These are phyloP conservation scores for Astrephomene gubernaculifera DNA, from an alignment of 139 green algal genomes.

Conservation along the genomic window DNA sequence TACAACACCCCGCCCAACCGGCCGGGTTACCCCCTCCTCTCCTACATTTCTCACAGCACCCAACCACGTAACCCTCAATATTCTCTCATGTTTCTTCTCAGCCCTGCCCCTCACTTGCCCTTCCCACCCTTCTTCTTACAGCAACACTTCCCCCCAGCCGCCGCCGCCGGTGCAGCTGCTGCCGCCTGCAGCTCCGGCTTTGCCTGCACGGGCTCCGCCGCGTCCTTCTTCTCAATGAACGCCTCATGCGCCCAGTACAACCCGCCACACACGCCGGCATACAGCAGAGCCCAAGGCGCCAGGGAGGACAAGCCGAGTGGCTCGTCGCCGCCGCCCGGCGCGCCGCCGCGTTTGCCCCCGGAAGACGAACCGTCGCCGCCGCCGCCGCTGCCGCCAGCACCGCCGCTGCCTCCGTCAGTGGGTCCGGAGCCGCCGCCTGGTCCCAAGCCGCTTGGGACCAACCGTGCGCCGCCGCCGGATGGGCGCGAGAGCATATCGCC, in stretches of 20 bases:
- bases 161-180: neutral
- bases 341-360: neutral
- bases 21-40: no score
- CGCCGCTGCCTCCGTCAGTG: neutral
- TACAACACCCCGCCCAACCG: no score
- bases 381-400: neutral
- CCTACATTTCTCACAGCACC: no score
- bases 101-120: neutral
- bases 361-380: neutral
- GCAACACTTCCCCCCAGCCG: slow-evolving; percentile 4
- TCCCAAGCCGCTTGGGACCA: neutral
- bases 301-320: slow-evolving; percentile 18
- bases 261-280: slow-evolving; percentile 10
- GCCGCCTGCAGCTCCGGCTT: neutral
- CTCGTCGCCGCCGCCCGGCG: neutral
- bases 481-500: slow-evolving; percentile 18
- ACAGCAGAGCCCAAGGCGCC: neutral
- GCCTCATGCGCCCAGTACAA: neutral
- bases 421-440: neutral
- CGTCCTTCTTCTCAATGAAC: slow-evolving; percentile 6
- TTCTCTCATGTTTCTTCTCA: no score
- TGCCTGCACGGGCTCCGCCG: no score
- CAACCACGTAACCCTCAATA: no score
- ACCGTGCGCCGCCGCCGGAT: slow-evolving; percentile 24
- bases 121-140: neutral